These are phyloP conservation scores for Suillus brevipes DNA, from an alignment of 768 basidiomycete species.

Conservation along the genomic window DNA sequence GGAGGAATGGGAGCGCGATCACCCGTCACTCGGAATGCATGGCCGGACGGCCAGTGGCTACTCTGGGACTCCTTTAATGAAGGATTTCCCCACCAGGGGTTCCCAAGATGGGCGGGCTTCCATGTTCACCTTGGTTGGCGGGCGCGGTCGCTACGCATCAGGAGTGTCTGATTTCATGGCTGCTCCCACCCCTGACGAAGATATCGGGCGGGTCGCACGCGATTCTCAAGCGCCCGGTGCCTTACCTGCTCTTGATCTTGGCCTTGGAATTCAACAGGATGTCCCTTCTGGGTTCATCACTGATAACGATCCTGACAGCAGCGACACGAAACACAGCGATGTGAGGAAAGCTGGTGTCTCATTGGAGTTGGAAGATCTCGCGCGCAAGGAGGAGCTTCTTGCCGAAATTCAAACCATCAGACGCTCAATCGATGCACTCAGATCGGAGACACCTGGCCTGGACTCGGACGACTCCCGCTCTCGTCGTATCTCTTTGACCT, in stretches of 20 bases:
- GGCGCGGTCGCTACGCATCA: constrained; percentile 62
- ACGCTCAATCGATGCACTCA: constrained; percentile 73
- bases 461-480: constrained; percentile 58
- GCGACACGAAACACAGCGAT: constrained; percentile 28
- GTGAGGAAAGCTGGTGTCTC: constrained; percentile 38
- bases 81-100: constrained; percentile 55
- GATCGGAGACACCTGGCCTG: constrained; percentile 60
- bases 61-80: constrained; percentile 67
- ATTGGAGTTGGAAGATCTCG: constrained; percentile 51
- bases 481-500: constrained; percentile 63
- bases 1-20: constrained; percentile 84
- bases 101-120: constrained; percentile 44
- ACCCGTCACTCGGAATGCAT: constrained; percentile 64
- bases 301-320: constrained; percentile 35
- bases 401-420: constrained; percentile 80
- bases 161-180: constrained; percentile 75
- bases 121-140: constrained; percentile 49
- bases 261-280: constrained; percentile 69
- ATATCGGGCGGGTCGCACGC: constrained; percentile 51
- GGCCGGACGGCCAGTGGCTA: constrained; percentile 62
- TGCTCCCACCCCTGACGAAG: constrained; percentile 62
- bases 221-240: constrained; percentile 53
- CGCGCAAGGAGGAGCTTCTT: constrained; percentile 69
- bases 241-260: constrained; percentile 74
- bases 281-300: constrained; percentile 72